A percentile compares a stretch with the other conserved stretches of the same genome.
Conservation (phyloP, 2,329 filamentous ascomycete genomes). For the Pseudogymnoascus sp. region DNA sequence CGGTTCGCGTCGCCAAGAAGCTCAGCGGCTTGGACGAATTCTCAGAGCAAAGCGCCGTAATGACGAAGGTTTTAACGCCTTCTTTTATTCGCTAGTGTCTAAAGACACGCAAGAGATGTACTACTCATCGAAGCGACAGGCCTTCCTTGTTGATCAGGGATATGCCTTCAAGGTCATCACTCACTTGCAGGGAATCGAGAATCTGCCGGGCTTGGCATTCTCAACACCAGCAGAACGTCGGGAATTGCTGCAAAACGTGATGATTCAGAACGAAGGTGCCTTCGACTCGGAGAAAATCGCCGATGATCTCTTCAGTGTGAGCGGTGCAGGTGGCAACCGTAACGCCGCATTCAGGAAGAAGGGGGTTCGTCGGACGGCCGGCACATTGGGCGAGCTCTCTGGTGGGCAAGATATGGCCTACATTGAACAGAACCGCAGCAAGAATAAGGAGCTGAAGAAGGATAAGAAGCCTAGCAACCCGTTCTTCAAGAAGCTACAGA, state of each 20-base stretch:
- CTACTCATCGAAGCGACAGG: slow-evolving; percentile 92
- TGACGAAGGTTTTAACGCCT: slow-evolving; percentile 97
- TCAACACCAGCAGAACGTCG: slow-evolving; percentile 69
- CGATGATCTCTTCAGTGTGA: slow-evolving; percentile 56
- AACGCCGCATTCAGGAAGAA: slow-evolving; percentile 39
- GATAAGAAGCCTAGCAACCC: slow-evolving; percentile 47
- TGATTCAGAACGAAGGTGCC: slow-evolving; percentile 75
- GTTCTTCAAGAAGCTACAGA: slow-evolving; percentile 58
- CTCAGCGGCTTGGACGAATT: slow-evolving; percentile 86
- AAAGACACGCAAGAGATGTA: slow-evolving; percentile 98
- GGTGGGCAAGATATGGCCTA: slow-evolving; percentile 98
- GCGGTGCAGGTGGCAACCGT: slow-evolving; percentile 20
- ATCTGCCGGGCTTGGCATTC: slow-evolving; percentile 72
- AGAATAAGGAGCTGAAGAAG: slow-evolving; percentile 59
- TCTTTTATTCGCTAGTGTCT: slow-evolving; percentile 95
- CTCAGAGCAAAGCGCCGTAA: slow-evolving; percentile 90
- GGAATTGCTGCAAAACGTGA: slow-evolving; percentile 79
- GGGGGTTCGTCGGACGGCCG: slow-evolving; percentile 68
- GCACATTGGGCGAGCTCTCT: slow-evolving; percentile 74
- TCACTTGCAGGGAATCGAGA: slow-evolving; percentile 82
- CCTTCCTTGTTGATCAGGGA: slow-evolving; percentile 94
- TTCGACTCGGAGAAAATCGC: slow-evolving; percentile 61
- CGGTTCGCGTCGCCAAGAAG: slow-evolving; percentile 91
- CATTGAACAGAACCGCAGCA: slow-evolving; percentile 69
- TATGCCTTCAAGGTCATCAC: slow-evolving; percentile 99